A percentile compares a stretch with the other conserved stretches of the same genome.
Conservation (phyloP, 495 filamentous ascomycete genomes). For the Tuber aestivum region DNA sequence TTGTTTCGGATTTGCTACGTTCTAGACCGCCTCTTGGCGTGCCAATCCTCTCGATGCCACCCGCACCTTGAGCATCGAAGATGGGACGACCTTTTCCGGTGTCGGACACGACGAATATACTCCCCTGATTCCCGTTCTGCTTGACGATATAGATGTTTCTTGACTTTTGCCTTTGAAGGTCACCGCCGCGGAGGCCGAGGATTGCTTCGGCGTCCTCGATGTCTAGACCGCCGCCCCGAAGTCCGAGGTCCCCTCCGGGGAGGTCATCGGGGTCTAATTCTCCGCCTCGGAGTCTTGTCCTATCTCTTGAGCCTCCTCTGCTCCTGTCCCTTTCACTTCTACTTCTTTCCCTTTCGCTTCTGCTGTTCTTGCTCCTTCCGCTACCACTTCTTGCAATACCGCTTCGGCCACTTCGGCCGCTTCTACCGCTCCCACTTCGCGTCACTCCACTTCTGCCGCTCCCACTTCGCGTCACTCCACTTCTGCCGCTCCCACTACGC, state of each 20-base stretch:
- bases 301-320: neutral
- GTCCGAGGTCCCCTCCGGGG: neutral
- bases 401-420: conserved; percentile 8
- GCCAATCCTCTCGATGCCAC: neutral
- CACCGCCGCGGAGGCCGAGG: neutral
- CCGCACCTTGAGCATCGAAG: neutral
- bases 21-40: neutral
- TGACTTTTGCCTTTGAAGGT: conserved; percentile 2
- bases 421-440: neutral
- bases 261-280: neutral
- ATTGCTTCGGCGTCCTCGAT: neutral
- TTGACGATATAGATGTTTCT: conserved; percentile 33
- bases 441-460: conserved; percentile 10
- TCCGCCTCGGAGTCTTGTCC: neutral
- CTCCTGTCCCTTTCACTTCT: neutral
- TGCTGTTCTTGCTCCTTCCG: neutral
- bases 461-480: conserved; percentile 10
- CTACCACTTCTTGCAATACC: conserved; percentile 2
- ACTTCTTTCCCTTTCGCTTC: neutral
- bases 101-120: conserved; percentile 21
- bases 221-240: neutral
- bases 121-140: conserved; percentile 20
- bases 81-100: conserved; percentile 16
- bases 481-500: conserved; percentile 5
- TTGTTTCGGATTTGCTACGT: neutral